These are phyloP conservation scores for Alternaria postmessia DNA, from an alignment of 2,329 filamentous ascomycete genomes.

Conservation along the genomic window DNA sequence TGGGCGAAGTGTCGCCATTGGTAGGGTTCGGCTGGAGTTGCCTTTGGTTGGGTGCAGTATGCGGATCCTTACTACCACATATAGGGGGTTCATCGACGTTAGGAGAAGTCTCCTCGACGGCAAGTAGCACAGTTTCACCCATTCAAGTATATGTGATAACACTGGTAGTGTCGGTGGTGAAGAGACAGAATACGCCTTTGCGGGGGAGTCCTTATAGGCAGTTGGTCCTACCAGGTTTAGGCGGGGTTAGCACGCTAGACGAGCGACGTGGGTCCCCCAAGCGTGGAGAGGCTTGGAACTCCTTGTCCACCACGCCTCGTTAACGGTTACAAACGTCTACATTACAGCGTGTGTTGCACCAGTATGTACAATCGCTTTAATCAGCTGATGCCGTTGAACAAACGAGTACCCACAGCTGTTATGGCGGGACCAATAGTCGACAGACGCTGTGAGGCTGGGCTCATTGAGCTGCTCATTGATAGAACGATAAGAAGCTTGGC, in stretches of 20 bases:
- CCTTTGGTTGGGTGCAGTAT: slow-evolving; percentile 34
- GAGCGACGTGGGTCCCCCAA: slow-evolving; percentile 43
- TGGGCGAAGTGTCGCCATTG: slow-evolving; percentile 29
- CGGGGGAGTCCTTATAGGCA: slow-evolving; percentile 46
- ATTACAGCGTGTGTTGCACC: slow-evolving; percentile 3
- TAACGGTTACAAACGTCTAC: slow-evolving; percentile 17
- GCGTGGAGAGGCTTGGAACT: slow-evolving; percentile 31
- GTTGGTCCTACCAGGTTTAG: slow-evolving; percentile 28
- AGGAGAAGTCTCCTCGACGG: slow-evolving; percentile 52
- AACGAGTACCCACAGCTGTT: slow-evolving; percentile 3
- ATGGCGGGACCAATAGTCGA: slow-evolving; percentile 5
- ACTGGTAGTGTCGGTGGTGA: slow-evolving; percentile 44
- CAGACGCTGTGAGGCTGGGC: slow-evolving; percentile 8
- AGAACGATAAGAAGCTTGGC: slow-evolving; percentile 45
- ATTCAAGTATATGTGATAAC: slow-evolving; percentile 52
- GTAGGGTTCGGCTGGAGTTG: slow-evolving; percentile 31
- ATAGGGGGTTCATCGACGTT: slow-evolving; percentile 54
- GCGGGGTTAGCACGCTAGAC: slow-evolving; percentile 44
- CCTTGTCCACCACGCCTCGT: slow-evolving; percentile 29
- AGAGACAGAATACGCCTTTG: slow-evolving; percentile 28
- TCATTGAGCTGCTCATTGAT: slow-evolving; percentile 17
- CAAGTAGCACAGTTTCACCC: slow-evolving; percentile 52
- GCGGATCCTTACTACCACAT: slow-evolving; percentile 49
- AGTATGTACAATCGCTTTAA: slow-evolving; percentile 2
- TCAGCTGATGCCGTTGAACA: slow-evolving; percentile 11